A percentile compares a stretch with the other conserved stretches of the same genome.
phyloP scores from a whole-genome alignment of 345 rosid genomes.

The Orychophragmus violaceus region DNA sequence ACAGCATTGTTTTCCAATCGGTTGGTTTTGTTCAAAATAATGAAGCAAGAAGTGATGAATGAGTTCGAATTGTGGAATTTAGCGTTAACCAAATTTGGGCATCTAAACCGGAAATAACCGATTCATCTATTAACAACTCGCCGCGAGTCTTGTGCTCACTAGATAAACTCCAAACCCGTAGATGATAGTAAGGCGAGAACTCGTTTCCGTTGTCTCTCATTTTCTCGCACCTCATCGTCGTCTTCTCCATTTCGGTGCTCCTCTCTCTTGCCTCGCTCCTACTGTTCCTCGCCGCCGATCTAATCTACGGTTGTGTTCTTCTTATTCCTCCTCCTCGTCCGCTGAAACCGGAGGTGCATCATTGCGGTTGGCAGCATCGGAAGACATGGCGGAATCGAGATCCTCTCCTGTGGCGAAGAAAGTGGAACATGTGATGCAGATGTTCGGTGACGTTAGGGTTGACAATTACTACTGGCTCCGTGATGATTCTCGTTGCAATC shows the following conservation, averaged over 20 bases:
- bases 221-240: neutral
- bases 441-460: conserved; percentile 71
- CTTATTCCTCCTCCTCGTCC: neutral
- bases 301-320: neutral
- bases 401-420: conserved; percentile 73
- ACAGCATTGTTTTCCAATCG: neutral
- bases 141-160: neutral
- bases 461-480: conserved; percentile 96
- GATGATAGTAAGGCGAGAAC: conserved; percentile 11
- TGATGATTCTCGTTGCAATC: conserved; percentile 73
- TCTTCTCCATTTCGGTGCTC: neutral
- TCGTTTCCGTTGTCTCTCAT: conserved; percentile 2
- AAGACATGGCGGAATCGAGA: conserved; percentile 26
- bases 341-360: neutral
- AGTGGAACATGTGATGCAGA: conserved; percentile 64
- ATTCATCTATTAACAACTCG: neutral
- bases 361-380: neutral
- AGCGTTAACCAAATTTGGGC: neutral
- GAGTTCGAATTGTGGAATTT: neutral
- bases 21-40: neutral
- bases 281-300: neutral
- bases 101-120: neutral
- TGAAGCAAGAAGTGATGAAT: neutral
- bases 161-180: neutral
- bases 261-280: conserved; percentile 17